Evolutionary conservation across 805 yeast genomes (phyloP), one percentile per base, ranked within the genome.

Genomic region (Nakazawaea wickerhamii): DNA sequence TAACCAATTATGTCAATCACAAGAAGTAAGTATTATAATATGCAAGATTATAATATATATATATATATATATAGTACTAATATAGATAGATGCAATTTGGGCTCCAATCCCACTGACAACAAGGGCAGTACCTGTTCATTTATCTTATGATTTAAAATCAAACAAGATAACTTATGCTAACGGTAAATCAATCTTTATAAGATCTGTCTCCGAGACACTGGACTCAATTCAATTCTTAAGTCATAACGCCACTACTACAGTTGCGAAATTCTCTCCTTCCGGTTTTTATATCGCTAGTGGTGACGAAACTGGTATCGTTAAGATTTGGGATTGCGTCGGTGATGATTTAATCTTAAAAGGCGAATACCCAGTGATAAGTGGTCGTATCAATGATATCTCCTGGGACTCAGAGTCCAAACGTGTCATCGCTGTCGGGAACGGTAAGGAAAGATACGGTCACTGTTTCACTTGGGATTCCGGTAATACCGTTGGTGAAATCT

Each of bases 391-490:
- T 51, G 90, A 86, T 47, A 67, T 91, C 47, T 82, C 87, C 1
- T 91, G 98, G 98, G 98, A 93, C 60, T 81, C 82, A 21, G 99
- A 91, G 55, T 78, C 81, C 36, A 70, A 79, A 47, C 75, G 99
- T 51, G 67, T 93, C 40, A 86, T 93, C 56, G 96, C 96, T 1
- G 98, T 90, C 9, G 99, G 99, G 43, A 83, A 85, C 52, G 99
- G 98, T 38, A 83, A 83, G 51, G 96, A 89, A 53, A 75, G 84
- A 47, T 90, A 77, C 57, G 99, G 98, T 5, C 96, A 84, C 52
- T 89, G 95, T 49, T 87, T 91, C 60, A 79, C 95, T 6, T 84
- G 84, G 75, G 99, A 93, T 57, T 76, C 95, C 1, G 99, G 99
- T 47, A 93, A 93, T 63, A 79, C 96, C n/a, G 80, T 93, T 34